Evolutionary conservation across 1,139 yeast species (phyloP), one percentile per base, ranked within the genome.

Genomic region (Nakaseomyces delphensis): DNA sequence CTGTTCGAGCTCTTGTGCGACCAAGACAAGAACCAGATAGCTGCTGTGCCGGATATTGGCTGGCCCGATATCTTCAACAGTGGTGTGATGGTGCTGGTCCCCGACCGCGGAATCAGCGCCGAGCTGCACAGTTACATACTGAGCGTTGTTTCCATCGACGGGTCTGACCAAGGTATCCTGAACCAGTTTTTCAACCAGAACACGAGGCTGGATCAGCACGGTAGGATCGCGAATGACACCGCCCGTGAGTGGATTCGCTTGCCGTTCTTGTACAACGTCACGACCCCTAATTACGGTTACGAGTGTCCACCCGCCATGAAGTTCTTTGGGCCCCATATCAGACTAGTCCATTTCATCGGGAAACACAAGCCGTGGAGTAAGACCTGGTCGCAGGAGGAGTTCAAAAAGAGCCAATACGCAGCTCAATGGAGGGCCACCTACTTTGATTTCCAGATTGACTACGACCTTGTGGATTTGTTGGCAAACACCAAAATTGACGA

Each of bases 31-130:
- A 39, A 42, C 13, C 69, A 71, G 46, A 69, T 82, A 13, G 66
- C 71, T 37, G 97, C 96, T 0, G 72, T 85, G n/a, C 93, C 96
- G 0, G 97, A 91, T 64, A 71, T 81, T 21, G 96, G 97, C 14
- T 91, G 96, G 80, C 97, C 97, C 1, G 97, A 91, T 63, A 74
- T 85, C 54, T 91, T 91, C 70, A 91, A 91, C 64, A 79, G 94
- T 19, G 97, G 97, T 7, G 78, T 91, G 32, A 72, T 91, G 60
- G 70, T 80, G 7, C 65, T 84, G 36, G 71, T 70, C 33, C 96
- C 96, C 1, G 70, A 73, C 52, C 38, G 53, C 5, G 50, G 56
- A 0, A 74, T 71, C 36, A 81, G 69, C 54, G 50, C 63, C 3
- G 66, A 68, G 13, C 66, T 86, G 47, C 45, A 64, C 44, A 48